Base-by-base conservation (phyloP, 495 filamentous ascomycete genomes). In the Podospora pseudopauciseta region DNA sequence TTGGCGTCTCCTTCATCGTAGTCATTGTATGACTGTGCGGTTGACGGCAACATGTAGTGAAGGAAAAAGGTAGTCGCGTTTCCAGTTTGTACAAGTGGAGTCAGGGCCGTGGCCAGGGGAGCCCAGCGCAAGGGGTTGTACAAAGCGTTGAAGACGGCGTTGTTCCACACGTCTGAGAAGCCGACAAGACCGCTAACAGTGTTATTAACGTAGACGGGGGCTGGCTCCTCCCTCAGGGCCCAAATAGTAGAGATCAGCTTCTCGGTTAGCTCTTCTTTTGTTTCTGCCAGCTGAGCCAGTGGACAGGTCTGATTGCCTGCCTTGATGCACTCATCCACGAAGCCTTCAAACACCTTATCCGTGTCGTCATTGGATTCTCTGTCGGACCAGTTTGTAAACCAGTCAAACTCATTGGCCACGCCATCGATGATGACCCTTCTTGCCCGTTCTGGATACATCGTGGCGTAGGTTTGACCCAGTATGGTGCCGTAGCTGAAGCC, bases 401-500 rank as follows among this genome's bases (percentile, higher is more conserved):
- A 80, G n/a, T 73, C 67, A 34, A 75, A 78, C 68, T 77, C 72
- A 63, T 81, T 80, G 7, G 74, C 77, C 0, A 83, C 79, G 23
- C 81, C 80, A 67, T 83, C 81, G 58, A 83, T 76, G 57, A 80
- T 75, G 58, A 82, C 72, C 20, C 81, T 74, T 28, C 72, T 73
- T 0, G 78, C 74, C 4, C 80, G 72, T 20, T 82, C 77, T 2
- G 80, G 80, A 61, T 80, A 83, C 66, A 84, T 70, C 0, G 74
- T 73, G 1, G 82, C 80, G 56, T 82, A 84, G 23, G 76, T 91
- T 71, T 85, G 78, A 5, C 89, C 89, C 0, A 91, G 77, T 5
- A 89, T 60, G 4, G 86, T 87, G 6, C 88, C 89, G 72, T 90
- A 90, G 15, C 85, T 88, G 20, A 88, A 83, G 4, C 88, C 88